Evolutionary conservation across 1,284 basidiomycete genomes (phyloP).

Genomic region (Sutorius eximius): DNA sequence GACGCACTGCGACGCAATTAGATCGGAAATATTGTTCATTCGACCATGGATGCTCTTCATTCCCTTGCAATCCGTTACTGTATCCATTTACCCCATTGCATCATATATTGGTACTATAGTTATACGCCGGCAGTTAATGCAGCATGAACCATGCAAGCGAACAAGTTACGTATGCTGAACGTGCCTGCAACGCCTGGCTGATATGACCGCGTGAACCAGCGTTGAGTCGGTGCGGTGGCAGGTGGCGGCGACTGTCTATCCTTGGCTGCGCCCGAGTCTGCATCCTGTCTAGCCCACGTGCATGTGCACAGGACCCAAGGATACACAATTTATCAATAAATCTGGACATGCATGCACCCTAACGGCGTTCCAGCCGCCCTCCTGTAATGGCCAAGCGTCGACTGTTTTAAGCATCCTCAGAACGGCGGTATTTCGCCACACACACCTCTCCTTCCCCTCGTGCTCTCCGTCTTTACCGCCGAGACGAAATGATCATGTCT

Average conservation of each 20-base stretch:
- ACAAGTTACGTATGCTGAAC: slow-evolving; percentile 13
- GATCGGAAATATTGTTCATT: slow-evolving; percentile 10
- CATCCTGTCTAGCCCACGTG: slow-evolving; percentile 28
- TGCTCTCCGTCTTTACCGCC: slow-evolving; percentile 1
- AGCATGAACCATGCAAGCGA: slow-evolving; percentile 13
- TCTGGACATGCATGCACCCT: slow-evolving; percentile 20
- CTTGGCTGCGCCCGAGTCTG: slow-evolving; percentile 14
- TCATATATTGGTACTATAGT: slow-evolving; percentile 13
- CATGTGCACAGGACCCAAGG: slow-evolving; percentile 19
- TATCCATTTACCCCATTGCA: slow-evolving; percentile 19
- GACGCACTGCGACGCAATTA: slow-evolving; percentile 16
- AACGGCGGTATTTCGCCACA: slow-evolving; percentile 5
- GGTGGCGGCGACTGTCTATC: slow-evolving; percentile 17
- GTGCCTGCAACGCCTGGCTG: slow-evolving; percentile 8
- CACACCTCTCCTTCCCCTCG: neutral
- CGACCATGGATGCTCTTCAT: neutral
- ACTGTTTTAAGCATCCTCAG: slow-evolving; percentile 30
- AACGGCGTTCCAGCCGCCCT: slow-evolving; percentile 13
- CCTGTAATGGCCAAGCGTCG: slow-evolving; percentile 31
- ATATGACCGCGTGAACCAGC: slow-evolving; percentile 31
- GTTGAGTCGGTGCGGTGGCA: slow-evolving; percentile 10
- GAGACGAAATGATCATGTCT: slow-evolving; percentile 23
- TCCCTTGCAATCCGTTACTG: slow-evolving; percentile 24
- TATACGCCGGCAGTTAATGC: slow-evolving; percentile 24
- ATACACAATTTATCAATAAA: slow-evolving; percentile 28